Evolutionary conservation across 2,329 filamentous ascomycete species (phyloP), one percentile per base, ranked within the genome.

Genomic region (Akanthomyces muscarius): DNA sequence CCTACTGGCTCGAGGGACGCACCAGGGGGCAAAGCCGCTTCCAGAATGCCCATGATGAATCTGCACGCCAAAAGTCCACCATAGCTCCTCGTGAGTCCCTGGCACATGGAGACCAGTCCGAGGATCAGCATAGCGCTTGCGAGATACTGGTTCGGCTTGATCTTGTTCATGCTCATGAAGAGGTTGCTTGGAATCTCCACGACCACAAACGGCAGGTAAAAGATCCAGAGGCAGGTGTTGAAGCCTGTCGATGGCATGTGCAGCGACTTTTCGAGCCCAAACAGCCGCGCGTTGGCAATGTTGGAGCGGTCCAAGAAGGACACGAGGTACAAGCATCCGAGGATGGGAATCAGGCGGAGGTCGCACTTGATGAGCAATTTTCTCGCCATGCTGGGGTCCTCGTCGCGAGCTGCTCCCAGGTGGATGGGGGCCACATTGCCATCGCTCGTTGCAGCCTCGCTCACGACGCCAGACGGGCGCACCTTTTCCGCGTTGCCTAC

Each of bases 161-260:
- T 63, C 50, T 61, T 63, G 41, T 65, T 65, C 42, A 65, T 36
- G 38, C 55, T 63, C 61, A 65, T 65, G 44, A 65, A 65, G 51
- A 65, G 53, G 67, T 89, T 88, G 21, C 85, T 87, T 53, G 85
- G 67, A 0, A 80, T 79, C 69, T 88, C 86, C 65, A 86, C 86
- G 23, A 87, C 74, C 0, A 85, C 76, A 70, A 89, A 89, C 1
- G 84, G 86, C 45, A 89, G 78, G 75, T 89, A 89, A 75, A 90
- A 89, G 64, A 89, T 79, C 30, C 64, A 64, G 4, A 83, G 76
- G 13, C 80, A 75, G 11, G 81, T 75, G 71, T 88, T 88, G 72
- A 64, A 66, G 25, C 62, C 62, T 23, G 61, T 65, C 5, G 58
- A 59, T 3, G 61, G 55, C 65, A 66, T 65, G 38, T 56, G n/a